A percentile compares a stretch with the other conserved stretches of the same genome.
These are phyloP conservation scores for Penicillium daleae DNA, from an alignment of 495 filamentous ascomycete species.

Conservation along the genomic window DNA sequence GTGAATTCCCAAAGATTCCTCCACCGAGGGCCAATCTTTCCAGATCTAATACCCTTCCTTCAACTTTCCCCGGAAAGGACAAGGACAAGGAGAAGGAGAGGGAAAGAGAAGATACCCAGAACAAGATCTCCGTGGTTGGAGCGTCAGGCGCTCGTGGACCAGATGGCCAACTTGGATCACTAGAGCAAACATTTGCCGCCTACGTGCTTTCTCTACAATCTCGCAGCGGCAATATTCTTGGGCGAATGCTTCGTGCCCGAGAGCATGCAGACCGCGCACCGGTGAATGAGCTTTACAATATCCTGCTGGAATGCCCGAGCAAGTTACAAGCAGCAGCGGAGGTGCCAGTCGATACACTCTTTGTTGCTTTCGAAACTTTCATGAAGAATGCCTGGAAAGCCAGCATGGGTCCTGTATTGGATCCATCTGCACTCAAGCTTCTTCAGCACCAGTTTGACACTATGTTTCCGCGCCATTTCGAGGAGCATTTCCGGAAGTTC, in stretches of 20 bases:
- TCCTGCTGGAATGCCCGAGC: constrained; percentile 76
- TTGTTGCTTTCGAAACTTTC: constrained; percentile 94
- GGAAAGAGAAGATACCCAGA: constrained; percentile 31
- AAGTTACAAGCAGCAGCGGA: constrained; percentile 75
- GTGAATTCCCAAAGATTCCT: constrained; percentile 45
- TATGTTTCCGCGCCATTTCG: constrained; percentile 76
- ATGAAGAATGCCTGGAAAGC: constrained; percentile 85
- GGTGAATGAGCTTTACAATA: constrained; percentile 92
- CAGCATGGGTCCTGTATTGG: constrained; percentile 82
- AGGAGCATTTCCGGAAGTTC: constrained; percentile 77
- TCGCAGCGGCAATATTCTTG: constrained; percentile 84
- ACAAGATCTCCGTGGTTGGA: constrained; percentile 43
- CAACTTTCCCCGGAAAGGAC: constrained; percentile 39
- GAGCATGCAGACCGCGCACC: constrained; percentile 72
- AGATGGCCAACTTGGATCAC: constrained; percentile 60
- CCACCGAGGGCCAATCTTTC: constrained; percentile 39
- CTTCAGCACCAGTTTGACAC: constrained; percentile 77
- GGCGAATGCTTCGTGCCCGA: constrained; percentile 70
- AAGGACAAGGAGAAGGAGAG: constrained; percentile 32
- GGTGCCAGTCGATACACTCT: constrained; percentile 83
- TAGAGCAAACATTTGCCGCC: constrained; percentile 85
- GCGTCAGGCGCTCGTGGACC: constrained; percentile 22
- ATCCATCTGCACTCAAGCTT: constrained; percentile 61
- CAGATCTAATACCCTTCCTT: constrained; percentile 48
- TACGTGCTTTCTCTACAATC: constrained; percentile 81